Conservation (phyloP, 192 early-diverging fungal species). For the Pilaira anomala region DNA sequence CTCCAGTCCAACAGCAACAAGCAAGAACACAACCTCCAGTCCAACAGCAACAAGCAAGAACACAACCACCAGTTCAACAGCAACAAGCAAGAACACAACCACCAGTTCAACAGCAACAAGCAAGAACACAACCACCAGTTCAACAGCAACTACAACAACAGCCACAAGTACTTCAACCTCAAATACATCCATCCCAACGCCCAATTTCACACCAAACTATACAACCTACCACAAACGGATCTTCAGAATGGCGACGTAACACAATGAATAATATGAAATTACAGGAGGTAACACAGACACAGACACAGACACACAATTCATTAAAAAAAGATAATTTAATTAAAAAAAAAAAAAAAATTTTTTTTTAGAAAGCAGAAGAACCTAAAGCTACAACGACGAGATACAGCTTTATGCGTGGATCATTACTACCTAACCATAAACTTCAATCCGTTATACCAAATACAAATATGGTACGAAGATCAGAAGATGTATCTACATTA, state of each 20-base stretch:
- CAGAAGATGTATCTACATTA: background rate
- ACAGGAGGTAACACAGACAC: background rate
- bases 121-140: background rate
- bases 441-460: constrained; percentile 6
- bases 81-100: too few relatives aligned
- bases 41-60: too few relatives aligned
- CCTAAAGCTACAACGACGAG: background rate
- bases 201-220: too few relatives aligned
- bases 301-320: background rate
- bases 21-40: too few relatives aligned
- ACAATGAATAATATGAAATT: background rate
- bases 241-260: too few relatives aligned
- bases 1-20: too few relatives aligned
- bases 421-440: background rate
- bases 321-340: background rate
- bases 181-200: too few relatives aligned
- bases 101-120: background rate
- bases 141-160: background rate
- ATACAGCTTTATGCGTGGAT: constrained; percentile 14
- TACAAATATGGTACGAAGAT: background rate
- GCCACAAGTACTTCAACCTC: background rate
- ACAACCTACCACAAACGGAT: too few relatives aligned
- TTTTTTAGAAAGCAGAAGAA: background rate
- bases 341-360: background rate
- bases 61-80: too few relatives aligned